Base-by-base conservation (phyloP, 1,284 basidiomycete genomes). In the Cryptococcus sp. region DNA sequence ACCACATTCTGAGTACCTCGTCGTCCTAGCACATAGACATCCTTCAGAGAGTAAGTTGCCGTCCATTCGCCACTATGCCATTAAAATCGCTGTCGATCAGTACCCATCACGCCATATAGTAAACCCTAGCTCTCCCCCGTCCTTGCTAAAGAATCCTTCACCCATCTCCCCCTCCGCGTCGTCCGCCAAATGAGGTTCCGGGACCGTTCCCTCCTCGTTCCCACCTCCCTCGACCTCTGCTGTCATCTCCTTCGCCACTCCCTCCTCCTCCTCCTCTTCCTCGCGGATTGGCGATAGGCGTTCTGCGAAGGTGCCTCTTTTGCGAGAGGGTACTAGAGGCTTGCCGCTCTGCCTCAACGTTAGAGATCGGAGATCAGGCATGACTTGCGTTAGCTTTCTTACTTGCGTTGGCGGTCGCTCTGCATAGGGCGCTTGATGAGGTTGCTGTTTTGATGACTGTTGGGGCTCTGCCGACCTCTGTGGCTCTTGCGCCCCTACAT, bases 21-120 rank as follows among this genome's bases (percentile, higher is more conserved):
- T 35, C 31, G 31, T 35, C 31, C 31, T 35, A n/a, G 47, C 19
- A 48, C 47, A 48, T 31, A 48, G 31, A 35, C 8, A 10, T 35
- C 31, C 8, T 35, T 35, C 31, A 8, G 5, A 35, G 5, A 35
- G 13, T 35, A 10, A 35, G 10, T 35, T 2, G 31, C 5, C 10
- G 10, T 35, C 31, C 8, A 35, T 35, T 35, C 31, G 13, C 13
- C 31, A 35, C 10, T 8, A 10, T 35, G 8, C 13, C 31, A 35
- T 13, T 35, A 8, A 10, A 3, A 35, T 35, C 31, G 31, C 22
- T 23, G 11, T 5, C 15, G 15, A 27, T 66, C 59, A 72, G 54
- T 70, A 69, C 7, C 39, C 59, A 52, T 75, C 73, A 40, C 67
- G 54, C 73, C 73, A 75, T 8, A 73, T 55, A 19, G 23, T 57